These are phyloP conservation scores for Penicillium desertorum DNA, from an alignment of 495 filamentous ascomycete species.

Conservation along the genomic window DNA sequence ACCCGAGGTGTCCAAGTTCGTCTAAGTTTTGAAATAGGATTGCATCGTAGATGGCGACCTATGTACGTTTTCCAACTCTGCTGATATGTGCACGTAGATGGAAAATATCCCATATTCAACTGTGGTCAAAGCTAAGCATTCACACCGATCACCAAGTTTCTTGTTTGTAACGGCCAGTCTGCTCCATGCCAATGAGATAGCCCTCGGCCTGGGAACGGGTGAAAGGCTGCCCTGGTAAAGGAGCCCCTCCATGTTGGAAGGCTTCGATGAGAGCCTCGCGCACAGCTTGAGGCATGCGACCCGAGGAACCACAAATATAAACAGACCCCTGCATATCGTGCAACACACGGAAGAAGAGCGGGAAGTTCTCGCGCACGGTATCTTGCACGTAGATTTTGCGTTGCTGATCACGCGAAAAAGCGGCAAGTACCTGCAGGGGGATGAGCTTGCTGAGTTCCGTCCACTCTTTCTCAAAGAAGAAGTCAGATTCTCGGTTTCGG, in stretches of 20 bases:
- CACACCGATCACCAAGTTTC: constrained; percentile 64
- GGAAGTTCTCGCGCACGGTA: constrained; percentile 61
- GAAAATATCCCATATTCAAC: background rate
- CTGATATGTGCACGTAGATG: background rate
- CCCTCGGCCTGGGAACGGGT: constrained; percentile 54
- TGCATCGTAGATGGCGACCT: background rate
- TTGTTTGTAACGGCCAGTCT: constrained; percentile 68
- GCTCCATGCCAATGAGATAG: constrained; percentile 63
- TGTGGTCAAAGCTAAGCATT: background rate
- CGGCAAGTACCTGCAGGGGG: constrained; percentile 61
- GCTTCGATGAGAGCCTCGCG: constrained; percentile 75
- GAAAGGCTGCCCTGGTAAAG: constrained; percentile 26
- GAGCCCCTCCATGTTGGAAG: constrained; percentile 47
- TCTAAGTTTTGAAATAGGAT: background rate
- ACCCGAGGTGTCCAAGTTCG: background rate
- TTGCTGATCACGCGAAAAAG: constrained; percentile 78
- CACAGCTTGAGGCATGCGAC: constrained; percentile 87
- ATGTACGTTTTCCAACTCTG: background rate
- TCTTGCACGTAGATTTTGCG: constrained; percentile 91
- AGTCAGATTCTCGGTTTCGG: constrained; percentile 71
- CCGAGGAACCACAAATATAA: constrained; percentile 81
- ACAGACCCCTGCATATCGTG: constrained; percentile 54
- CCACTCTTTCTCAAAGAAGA: constrained; percentile 81
- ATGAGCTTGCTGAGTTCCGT: constrained; percentile 33
- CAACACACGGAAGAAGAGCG: constrained; percentile 59